Base-by-base conservation (phyloP, 2,329 filamentous ascomycete genomes). In the Fusarium acutatum region DNA sequence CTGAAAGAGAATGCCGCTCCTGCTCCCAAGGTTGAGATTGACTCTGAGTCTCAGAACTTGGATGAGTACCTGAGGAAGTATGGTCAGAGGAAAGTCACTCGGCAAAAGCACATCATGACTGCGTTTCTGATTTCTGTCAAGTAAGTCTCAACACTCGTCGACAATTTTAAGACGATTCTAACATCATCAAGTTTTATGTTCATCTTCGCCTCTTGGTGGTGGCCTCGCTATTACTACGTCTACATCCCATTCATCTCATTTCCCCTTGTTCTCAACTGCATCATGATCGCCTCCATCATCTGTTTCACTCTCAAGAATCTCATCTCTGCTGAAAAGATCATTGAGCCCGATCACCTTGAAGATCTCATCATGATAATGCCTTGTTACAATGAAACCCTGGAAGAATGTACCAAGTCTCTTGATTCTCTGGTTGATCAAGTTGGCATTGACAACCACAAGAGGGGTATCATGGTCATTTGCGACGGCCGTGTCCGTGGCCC, bases 321-420 rank as follows among this genome's bases (percentile, higher is more conserved):
- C 13, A 56, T 70, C 6, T 47, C 41, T 22, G 59, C 63, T 3
- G 71, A 77, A 47, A 74, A 67, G 32, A 68, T 60, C 4, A 71
- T 76, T 52, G 67, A 73, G 44, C 67, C 69, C 0, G 71, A 71
- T 11, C 73, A 73, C 7, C 77, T 79, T 1, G 83, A 84, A 59
- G 74, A 77, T 6, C 74, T 84, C 65, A 81, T 84, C 8, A 76
- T 82, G 56, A 70, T 84, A 17, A 78, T 85, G 60, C 82, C 83
- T 24, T 85, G 83, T 75, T 85, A 85, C 71, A 84, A 84, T 57
- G 83, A 85, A 68, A 83, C 80, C 1, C 63, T 78, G 7, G 81
- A 84, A n/a, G 83, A 85, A 65, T 73, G 79, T 78, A 60, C 79
- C 71, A 56, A 59, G 2, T 77, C 75, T 0, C 73, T 83, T 77